phyloP scores from a whole-genome alignment of 2,329 filamentous ascomycete species.

The Rasamsonia emersonii region DNA sequence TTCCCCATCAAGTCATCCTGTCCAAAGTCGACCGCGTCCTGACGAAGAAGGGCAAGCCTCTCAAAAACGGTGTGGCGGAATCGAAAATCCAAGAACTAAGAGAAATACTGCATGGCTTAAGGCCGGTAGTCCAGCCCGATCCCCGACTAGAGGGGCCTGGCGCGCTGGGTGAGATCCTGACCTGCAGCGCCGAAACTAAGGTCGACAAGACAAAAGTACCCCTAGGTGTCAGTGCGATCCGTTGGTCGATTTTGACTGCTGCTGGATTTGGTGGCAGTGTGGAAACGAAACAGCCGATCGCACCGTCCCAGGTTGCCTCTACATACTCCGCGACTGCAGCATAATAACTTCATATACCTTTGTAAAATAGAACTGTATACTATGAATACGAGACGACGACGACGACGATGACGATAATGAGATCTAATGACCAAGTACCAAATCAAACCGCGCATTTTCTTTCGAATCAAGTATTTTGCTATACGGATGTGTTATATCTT shows the following conservation, averaged over 20 bases:
- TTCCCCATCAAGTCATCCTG: slow-evolving; percentile 58
- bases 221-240: slow-evolving; percentile 53
- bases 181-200: slow-evolving; percentile 46
- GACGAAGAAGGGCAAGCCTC: slow-evolving; percentile 17
- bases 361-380: no score
- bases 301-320: no score
- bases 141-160: slow-evolving; percentile 29
- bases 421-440: no score
- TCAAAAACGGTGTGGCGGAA: slow-evolving; percentile 15
- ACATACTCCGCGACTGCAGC: no score
- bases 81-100: slow-evolving; percentile 27
- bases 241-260: slow-evolving; percentile 57
- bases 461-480: no score
- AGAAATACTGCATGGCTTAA: slow-evolving; percentile 30
- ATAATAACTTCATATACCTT: no score
- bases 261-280: slow-evolving; percentile 45
- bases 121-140: slow-evolving; percentile 36
- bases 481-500: no score
- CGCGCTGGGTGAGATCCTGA: slow-evolving; percentile 52
- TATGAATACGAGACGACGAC: no score
- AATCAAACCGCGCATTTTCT: no score
- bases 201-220: slow-evolving; percentile 28
- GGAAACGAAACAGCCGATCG: no score
- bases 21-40: slow-evolving; percentile 56
- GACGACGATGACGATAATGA: no score